Evolutionary conservation across 306 rosid species (phyloP).

Genomic region (Gastrolobium bilobum): DNA sequence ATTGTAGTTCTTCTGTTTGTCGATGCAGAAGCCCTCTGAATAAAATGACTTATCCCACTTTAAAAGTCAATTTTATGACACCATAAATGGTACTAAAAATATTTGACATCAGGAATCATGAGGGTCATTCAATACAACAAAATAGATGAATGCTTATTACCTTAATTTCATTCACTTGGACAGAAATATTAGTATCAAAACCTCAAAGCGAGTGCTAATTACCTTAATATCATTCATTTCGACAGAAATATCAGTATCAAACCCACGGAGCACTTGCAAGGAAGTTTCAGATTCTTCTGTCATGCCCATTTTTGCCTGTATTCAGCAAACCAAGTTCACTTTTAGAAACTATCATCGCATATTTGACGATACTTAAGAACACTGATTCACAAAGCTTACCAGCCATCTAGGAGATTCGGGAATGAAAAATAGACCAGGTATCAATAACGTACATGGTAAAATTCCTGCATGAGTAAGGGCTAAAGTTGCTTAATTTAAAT

Average conservation of each 20-base stretch:
- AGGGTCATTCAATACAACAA: constrained; percentile 15
- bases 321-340: constrained; percentile 36
- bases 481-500: constrained; percentile 41
- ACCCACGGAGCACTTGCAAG: constrained; percentile 96
- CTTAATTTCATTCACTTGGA: constrained; percentile 88
- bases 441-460: constrained; percentile 86
- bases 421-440: constrained; percentile 94
- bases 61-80: constrained; percentile 22
- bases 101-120: constrained; percentile 38
- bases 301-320: constrained; percentile 97
- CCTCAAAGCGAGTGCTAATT: constrained; percentile 67
- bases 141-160: constrained; percentile 43
- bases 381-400: constrained; percentile 58
- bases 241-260: constrained; percentile 80
- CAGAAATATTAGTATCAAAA: constrained; percentile 83
- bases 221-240: constrained; percentile 91
- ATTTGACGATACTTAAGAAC: constrained; percentile 37
- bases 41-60: constrained; percentile 35
- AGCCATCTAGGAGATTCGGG: constrained; percentile 99
- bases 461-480: constrained; percentile 64
- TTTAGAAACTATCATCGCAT: constrained; percentile 37
- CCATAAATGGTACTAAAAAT: constrained; percentile 29
- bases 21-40: constrained; percentile 83
- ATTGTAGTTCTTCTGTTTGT: constrained; percentile 71
- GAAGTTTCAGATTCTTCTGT: constrained; percentile 92